Evolutionary conservation across 352 stramenopile species (phyloP).

Genomic region (Plasmopara muralis): DNA sequence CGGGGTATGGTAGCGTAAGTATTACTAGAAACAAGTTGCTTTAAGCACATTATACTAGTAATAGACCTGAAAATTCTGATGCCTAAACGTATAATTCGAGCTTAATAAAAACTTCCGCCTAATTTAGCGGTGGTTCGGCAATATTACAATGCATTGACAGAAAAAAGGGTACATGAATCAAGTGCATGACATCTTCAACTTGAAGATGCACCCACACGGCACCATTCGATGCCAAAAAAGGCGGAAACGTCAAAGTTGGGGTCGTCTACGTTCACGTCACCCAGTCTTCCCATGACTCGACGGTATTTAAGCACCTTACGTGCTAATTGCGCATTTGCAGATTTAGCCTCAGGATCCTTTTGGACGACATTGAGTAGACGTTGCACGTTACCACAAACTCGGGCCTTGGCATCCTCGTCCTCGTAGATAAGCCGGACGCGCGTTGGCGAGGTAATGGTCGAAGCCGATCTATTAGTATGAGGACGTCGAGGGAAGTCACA

Average conservation of each 20-base stretch:
- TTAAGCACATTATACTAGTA: too few species aligned
- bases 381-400: slow-evolving; percentile 31
- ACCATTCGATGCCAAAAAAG: slow-evolving; percentile 41
- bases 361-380: slow-evolving; percentile 31
- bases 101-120: too few species aligned
- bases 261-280: slow-evolving; percentile 30
- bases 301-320: slow-evolving; percentile 37
- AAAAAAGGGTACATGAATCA: too few species aligned
- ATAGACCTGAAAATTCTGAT: too few species aligned
- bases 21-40: too few species aligned
- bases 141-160: too few species aligned
- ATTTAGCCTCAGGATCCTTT: slow-evolving; percentile 20
- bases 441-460: slow-evolving; percentile 10
- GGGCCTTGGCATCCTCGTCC: slow-evolving; percentile 30
- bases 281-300: slow-evolving; percentile 24
- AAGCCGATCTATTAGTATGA: slow-evolving; percentile 6
- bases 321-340: slow-evolving; percentile 28
- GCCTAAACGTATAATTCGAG: too few species aligned
- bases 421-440: slow-evolving; percentile 34
- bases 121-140: too few species aligned
- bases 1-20: too few species aligned
- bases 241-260: slow-evolving; percentile 32
- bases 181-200: slow-evolving; percentile 14
- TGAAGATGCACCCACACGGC: slow-evolving; percentile 18
- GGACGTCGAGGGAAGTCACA: slow-evolving; percentile 7